These are phyloP conservation scores for Podaxis sp. DNA, from an alignment of 768 basidiomycete genomes.

Conservation along the genomic window DNA sequence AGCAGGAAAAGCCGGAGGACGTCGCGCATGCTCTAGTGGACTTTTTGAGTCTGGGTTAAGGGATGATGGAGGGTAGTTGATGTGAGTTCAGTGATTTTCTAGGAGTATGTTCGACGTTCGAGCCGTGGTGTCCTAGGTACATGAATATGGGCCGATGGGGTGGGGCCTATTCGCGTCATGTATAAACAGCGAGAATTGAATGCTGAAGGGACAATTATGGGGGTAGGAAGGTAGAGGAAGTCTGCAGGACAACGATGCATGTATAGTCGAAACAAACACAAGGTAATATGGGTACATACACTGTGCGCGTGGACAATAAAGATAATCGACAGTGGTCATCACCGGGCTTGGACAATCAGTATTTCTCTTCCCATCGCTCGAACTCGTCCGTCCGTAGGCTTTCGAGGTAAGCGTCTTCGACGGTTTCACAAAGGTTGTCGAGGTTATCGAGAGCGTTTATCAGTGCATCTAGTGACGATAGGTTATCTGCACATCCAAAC, in stretches of 20 bases:
- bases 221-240: neutral
- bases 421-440: slow-evolving; percentile 68
- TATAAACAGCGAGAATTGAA: neutral
- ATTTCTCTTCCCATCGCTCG: slow-evolving; percentile 67
- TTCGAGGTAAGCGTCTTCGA: slow-evolving; percentile 65
- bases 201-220: neutral
- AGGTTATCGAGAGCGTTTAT: slow-evolving; percentile 74
- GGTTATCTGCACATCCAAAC: slow-evolving; percentile 52
- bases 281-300: neutral
- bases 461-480: slow-evolving; percentile 84
- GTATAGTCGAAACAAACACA: neutral
- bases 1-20: slow-evolving; percentile 49
- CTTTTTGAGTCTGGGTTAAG: slow-evolving; percentile 28
- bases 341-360: neutral
- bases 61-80: neutral
- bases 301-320: neutral
- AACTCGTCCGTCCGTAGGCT: slow-evolving; percentile 55
- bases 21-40: slow-evolving; percentile 38
- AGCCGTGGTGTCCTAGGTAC: neutral
- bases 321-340: neutral
- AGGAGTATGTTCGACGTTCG: neutral
- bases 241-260: neutral
- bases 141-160: neutral
- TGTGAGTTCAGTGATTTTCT: neutral
- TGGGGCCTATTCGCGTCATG: no score